Conservation (phyloP, 2,329 filamentous ascomycete species). For the Coleophoma eucalyptorum region DNA sequence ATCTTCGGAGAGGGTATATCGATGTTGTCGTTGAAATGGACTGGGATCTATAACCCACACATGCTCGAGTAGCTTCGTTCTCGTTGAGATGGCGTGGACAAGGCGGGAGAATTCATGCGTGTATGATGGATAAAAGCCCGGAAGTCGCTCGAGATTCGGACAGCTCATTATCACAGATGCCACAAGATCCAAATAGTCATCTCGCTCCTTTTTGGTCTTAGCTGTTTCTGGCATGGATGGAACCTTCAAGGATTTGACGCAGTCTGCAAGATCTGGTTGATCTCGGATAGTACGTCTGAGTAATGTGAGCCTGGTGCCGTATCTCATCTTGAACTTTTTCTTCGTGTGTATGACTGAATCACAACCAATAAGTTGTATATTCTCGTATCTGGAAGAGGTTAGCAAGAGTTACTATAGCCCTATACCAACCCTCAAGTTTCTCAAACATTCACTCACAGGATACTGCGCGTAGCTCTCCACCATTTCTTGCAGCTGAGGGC, state of each 20-base stretch:
- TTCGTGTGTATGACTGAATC: conserved; percentile 48
- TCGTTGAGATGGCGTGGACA: conserved; percentile 56
- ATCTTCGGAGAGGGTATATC: conserved; percentile 17
- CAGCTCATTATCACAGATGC: conserved; percentile 62
- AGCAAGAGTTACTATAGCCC: background rate
- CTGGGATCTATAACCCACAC: conserved; percentile 47
- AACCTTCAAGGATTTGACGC: conserved; percentile 55
- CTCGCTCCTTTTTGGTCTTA: conserved; percentile 28
- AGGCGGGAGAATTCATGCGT: conserved; percentile 52
- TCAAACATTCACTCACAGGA: conserved; percentile 3
- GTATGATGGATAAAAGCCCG: conserved; percentile 50
- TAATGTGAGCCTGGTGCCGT: conserved; percentile 50
- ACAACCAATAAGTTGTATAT: conserved; percentile 55
- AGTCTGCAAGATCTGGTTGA: conserved; percentile 46
- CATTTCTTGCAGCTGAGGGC: conserved; percentile 47
- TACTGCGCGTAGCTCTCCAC: conserved; percentile 38
- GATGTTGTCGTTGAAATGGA: conserved; percentile 29
- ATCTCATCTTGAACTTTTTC: conserved; percentile 52
- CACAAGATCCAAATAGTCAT: conserved; percentile 53
- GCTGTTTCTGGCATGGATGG: conserved; percentile 40
- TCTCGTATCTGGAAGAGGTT: conserved; percentile 41
- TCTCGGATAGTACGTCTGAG: conserved; percentile 54
- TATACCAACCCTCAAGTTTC: background rate
- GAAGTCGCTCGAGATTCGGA: conserved; percentile 57
- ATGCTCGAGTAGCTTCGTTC: conserved; percentile 51